Conservation (phyloP, 2,329 filamentous ascomycete species). For the Botrytis squamosa region DNA sequence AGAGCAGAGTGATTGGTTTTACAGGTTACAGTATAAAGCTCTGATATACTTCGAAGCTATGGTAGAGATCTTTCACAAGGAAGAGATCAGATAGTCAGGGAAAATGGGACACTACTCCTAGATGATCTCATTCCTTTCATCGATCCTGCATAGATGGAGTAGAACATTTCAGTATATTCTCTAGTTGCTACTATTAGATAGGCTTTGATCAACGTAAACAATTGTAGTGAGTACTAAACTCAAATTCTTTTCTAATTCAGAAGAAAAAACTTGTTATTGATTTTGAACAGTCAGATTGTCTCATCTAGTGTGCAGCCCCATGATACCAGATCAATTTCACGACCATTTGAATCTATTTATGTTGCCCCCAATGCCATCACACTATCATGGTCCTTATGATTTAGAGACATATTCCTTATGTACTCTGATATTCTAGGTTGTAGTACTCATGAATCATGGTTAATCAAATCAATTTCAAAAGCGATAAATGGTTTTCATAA, state of each 20-base stretch:
- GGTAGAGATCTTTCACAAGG: fast-evolving
- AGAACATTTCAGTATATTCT: neutral
- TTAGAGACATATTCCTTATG: neutral
- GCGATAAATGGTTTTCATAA: no score
- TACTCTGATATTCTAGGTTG: neutral
- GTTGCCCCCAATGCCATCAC: neutral
- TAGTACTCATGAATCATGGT: no score
- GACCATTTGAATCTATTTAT: neutral
- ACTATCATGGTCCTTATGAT: neutral
- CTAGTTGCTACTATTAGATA: neutral
- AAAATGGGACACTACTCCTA: neutral
- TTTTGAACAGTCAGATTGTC: neutral
- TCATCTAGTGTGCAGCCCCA: neutral
- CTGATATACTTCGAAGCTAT: neutral
- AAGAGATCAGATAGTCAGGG: neutral
- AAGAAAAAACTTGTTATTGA: fast-evolving
- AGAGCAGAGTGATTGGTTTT: neutral
- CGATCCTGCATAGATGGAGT: neutral
- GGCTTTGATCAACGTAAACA: neutral
- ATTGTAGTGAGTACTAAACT: fast-evolving
- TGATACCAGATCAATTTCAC: neutral
- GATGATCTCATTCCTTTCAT: neutral
- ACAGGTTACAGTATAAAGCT: neutral
- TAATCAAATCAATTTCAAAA: no score
- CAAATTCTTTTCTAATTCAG: neutral